These are phyloP conservation scores for Apiotrichum gracile DNA, from an alignment of 1,284 basidiomycete species.

Conservation along the genomic window DNA sequence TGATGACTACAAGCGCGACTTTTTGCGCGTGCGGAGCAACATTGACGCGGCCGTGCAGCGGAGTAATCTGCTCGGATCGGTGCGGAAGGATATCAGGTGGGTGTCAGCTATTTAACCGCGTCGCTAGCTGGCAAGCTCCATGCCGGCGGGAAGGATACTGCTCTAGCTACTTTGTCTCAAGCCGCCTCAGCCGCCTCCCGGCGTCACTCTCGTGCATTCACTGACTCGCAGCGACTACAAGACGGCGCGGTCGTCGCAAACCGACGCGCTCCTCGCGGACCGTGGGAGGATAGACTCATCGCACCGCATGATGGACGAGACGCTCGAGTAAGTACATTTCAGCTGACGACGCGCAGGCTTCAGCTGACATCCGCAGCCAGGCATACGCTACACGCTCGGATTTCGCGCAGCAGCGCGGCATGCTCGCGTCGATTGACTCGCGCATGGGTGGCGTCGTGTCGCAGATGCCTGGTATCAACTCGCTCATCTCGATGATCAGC, in stretches of 20 bases:
- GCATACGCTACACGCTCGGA: slow-evolving; percentile 96
- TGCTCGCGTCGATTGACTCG: slow-evolving; percentile 68
- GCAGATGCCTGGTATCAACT: slow-evolving; percentile 89
- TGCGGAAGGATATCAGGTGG: slow-evolving; percentile 90
- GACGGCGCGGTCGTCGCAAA: slow-evolving; percentile 60
- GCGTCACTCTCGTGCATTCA: no score
- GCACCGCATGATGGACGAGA: slow-evolving; percentile 89
- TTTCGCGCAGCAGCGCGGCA: slow-evolving; percentile 74
- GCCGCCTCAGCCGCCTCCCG: no score
- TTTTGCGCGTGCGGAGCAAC: slow-evolving; percentile 72
- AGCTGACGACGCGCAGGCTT: no score
- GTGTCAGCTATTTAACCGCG: slow-evolving; percentile 36
- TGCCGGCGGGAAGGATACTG: no score
- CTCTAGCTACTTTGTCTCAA: no score
- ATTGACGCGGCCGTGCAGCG: slow-evolving; percentile 79
- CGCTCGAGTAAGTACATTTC: slow-evolving; percentile 64
- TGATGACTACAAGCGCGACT: slow-evolving; percentile 78
- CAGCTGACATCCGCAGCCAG: slow-evolving; percentile 57
- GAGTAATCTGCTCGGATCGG: slow-evolving; percentile 80
- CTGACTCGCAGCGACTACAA: slow-evolving; percentile 59
- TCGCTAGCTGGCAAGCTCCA: no score
- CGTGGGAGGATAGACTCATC: slow-evolving; percentile 83
- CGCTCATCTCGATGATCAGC: slow-evolving; percentile 84
- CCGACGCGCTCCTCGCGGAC: slow-evolving; percentile 82
- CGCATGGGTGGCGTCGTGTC: slow-evolving; percentile 76